These are phyloP conservation scores for Eutypella sp. DNA, from an alignment of 2,329 filamentous ascomycete species.

Conservation along the genomic window DNA sequence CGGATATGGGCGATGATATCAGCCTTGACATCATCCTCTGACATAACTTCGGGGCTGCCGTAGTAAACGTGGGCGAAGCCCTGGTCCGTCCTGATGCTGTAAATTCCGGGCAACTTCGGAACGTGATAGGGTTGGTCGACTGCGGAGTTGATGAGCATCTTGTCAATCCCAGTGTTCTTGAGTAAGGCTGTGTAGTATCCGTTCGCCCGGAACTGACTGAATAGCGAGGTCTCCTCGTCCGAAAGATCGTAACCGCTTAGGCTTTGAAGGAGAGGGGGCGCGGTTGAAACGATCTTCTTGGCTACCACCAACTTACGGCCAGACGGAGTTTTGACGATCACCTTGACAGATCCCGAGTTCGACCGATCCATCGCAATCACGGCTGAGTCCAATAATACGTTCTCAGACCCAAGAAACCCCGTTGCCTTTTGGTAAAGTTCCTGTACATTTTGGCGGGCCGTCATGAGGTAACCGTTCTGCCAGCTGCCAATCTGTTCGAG, in stretches of 20 bases:
- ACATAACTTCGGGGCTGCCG: constrained; percentile 1
- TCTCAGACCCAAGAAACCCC: constrained; percentile 2
- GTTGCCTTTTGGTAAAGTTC: constrained; percentile 7
- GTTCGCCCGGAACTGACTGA: constrained; percentile 31
- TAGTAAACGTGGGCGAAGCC: constrained; percentile 7
- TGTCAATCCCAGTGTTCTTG: constrained; percentile 30
- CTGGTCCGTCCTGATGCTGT: neutral
- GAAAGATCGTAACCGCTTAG: constrained; percentile 32
- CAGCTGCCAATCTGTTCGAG: neutral
- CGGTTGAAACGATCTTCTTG: constrained; percentile 36
- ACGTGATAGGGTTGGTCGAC: constrained; percentile 3
- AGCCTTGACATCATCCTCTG: constrained; percentile 6
- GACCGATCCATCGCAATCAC: constrained; percentile 5
- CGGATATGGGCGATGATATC: constrained; percentile 2
- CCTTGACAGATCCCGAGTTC: constrained; percentile 10
- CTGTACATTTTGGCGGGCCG: constrained; percentile 1
- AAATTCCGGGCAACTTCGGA: constrained; percentile 4
- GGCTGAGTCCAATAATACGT: constrained; percentile 7
- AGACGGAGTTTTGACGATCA: constrained; percentile 25
- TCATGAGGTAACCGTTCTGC: constrained; percentile 2
- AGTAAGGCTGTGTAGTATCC: constrained; percentile 35
- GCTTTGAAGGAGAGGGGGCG: constrained; percentile 33
- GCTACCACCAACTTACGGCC: constrained; percentile 30
- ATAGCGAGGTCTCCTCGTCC: constrained; percentile 27
- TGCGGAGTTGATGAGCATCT: neutral